These are phyloP conservation scores for Ploettnerulaceae sp. DNA, from an alignment of 2,329 filamentous ascomycete genomes.

Conservation along the genomic window DNA sequence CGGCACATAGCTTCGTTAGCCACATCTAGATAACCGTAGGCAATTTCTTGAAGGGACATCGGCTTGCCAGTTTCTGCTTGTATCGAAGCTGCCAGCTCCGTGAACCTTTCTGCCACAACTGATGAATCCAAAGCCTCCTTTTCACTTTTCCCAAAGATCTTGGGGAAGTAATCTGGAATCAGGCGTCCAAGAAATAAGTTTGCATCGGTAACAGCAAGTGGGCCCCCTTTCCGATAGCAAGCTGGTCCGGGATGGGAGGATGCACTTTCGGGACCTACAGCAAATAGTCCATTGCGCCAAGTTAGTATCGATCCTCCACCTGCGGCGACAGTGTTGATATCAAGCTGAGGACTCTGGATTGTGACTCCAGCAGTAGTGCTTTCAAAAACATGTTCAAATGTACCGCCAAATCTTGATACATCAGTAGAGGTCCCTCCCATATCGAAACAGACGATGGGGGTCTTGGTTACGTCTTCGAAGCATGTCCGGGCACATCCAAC, in stretches of 20 bases:
- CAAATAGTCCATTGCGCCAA: no score
- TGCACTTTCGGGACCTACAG: no score
- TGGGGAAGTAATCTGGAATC: constrained; percentile 87
- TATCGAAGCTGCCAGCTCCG: constrained; percentile 71
- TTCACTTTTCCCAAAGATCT: constrained; percentile 90
- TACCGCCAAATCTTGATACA: no score
- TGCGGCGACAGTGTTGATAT: no score
- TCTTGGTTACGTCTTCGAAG: no score
- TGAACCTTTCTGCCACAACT: constrained; percentile 70
- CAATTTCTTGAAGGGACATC: constrained; percentile 79
- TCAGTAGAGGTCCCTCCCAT: no score
- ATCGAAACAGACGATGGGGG: no score
- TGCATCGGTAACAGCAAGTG: constrained; percentile 88
- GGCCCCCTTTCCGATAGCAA: constrained; percentile 85
- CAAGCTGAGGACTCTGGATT: no score
- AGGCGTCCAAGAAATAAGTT: constrained; percentile 82
- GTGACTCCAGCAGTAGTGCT: no score
- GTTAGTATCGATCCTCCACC: no score
- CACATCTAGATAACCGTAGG: constrained; percentile 83
- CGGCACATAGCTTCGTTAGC: constrained; percentile 90
- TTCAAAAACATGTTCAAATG: no score
- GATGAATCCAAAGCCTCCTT: constrained; percentile 72
- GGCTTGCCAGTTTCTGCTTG: constrained; percentile 69
- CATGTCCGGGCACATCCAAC: no score
- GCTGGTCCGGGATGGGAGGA: constrained; percentile 85